Conservation (phyloP, 495 filamentous ascomycete genomes). For the Aspergillus egyptiacus region DNA sequence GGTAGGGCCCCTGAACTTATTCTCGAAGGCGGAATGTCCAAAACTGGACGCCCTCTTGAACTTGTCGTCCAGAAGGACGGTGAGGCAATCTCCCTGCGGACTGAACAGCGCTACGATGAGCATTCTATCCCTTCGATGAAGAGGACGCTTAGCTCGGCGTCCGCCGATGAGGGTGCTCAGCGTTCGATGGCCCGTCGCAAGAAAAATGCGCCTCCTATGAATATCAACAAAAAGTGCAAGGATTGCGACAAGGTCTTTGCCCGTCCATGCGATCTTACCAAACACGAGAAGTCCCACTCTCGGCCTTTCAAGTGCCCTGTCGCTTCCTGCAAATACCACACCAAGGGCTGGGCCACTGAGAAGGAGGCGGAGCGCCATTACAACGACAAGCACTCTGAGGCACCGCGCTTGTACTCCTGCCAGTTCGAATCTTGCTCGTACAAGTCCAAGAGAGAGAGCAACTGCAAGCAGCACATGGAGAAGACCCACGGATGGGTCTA, state of each 20-base stretch:
- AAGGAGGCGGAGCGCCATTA: constrained; percentile 94
- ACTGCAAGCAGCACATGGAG: constrained; percentile 99
- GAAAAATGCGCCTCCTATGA: constrained; percentile 67
- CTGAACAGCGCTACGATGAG: constrained; percentile 45
- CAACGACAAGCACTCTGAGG: constrained; percentile 88
- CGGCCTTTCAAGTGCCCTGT: constrained; percentile 90
- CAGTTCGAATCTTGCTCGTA: constrained; percentile 82
- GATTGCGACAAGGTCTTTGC: constrained; percentile 90
- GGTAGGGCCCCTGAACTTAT: constrained; percentile 59
- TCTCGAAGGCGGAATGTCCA: constrained; percentile 67
- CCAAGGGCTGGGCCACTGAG: constrained; percentile 90
- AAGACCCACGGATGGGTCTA: constrained; percentile 91
- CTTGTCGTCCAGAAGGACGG: constrained; percentile 74
- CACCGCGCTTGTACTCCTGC: constrained; percentile 73
- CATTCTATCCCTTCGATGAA: constrained; percentile 48
- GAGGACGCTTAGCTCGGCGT: constrained; percentile 54
- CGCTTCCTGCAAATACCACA: constrained; percentile 74
- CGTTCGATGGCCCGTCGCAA: constrained; percentile 88
- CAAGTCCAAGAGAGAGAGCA: constrained; percentile 90
- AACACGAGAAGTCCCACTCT: constrained; percentile 96
- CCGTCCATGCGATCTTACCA: constrained; percentile 84
- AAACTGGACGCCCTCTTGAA: constrained; percentile 70
- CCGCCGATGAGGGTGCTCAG: constrained; percentile 62
- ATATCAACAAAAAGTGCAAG: constrained; percentile 67
- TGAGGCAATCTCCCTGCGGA: constrained; percentile 67